Conservation (phyloP, 75 land plant species). For the Selaginella tamariscina region DNA sequence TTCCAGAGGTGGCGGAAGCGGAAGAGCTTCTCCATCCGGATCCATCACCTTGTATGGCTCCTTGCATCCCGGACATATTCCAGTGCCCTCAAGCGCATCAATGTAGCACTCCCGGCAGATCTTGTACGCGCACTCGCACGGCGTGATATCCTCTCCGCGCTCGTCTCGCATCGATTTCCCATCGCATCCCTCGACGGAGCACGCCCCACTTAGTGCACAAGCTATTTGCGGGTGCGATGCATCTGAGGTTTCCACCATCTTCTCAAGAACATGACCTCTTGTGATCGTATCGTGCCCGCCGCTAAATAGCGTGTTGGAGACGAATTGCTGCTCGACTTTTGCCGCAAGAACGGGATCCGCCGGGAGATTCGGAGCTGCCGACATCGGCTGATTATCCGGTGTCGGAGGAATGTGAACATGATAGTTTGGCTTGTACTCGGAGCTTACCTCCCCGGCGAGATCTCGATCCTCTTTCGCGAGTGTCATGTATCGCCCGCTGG, state of each 20-base stretch:
- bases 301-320: constrained; percentile 69
- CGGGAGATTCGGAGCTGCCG: constrained; percentile 19
- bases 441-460: constrained; percentile 41
- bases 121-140: constrained; percentile 67
- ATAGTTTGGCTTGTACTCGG: constrained; percentile 44
- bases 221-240: constrained; percentile 57
- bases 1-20: constrained; percentile 14
- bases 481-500: constrained; percentile 64
- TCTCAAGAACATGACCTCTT: constrained; percentile 76
- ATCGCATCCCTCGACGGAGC: constrained; percentile 76
- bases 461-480: constrained; percentile 62
- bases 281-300: constrained; percentile 74
- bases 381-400: constrained; percentile 73
- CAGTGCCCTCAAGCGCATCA: constrained; percentile 42
- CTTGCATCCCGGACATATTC: constrained; percentile 76
- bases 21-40: constrained; percentile 13
- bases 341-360: constrained; percentile 27
- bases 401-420: constrained; percentile 81
- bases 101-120: constrained; percentile 70
- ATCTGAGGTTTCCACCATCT: constrained; percentile 54
- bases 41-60: constrained; percentile 36
- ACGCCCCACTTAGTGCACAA: constrained; percentile 39
- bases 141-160: constrained; percentile 35
- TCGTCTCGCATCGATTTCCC: constrained; percentile 42
- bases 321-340: constrained; percentile 75